Evolutionary conservation across 2,329 filamentous ascomycete species (phyloP).

Genomic region (Colletotrichum aenigma): DNA sequence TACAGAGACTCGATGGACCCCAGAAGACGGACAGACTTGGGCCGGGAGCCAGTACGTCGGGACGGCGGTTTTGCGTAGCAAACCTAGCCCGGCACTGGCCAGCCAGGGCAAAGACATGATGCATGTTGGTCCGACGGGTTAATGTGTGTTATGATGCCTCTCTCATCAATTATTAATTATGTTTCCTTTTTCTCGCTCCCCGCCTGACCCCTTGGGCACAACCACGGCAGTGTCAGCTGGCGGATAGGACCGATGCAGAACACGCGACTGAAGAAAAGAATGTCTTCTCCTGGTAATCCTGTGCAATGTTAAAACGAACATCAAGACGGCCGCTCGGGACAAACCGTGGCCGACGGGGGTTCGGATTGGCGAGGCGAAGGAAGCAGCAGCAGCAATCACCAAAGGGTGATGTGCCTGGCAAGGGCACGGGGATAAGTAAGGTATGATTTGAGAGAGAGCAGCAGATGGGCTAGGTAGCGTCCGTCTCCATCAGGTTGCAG

Average conservation of each 20-base stretch:
- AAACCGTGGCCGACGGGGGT: not conserved
- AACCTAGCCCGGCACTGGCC: constrained; percentile 15
- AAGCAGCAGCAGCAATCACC: not conserved
- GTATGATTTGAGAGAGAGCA: not conserved
- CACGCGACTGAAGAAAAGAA: not conserved
- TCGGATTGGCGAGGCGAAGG: not conserved
- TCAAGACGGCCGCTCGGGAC: not conserved
- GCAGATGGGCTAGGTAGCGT: not conserved
- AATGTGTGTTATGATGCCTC: not conserved
- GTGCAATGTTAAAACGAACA: not conserved
- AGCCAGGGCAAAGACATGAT: not conserved
- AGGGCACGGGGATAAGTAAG: not conserved
- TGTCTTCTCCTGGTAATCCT: not conserved
- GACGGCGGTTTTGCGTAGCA: constrained; percentile 12
- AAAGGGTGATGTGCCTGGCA: not conserved
- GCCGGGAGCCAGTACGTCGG: constrained; percentile 20
- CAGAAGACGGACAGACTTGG: not conserved
- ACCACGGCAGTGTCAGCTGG: not conserved
- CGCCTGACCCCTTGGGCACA: constrained; percentile 1
- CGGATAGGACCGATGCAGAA: not conserved
- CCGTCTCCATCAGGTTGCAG: not conserved
- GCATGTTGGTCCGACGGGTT: constrained; percentile 7
- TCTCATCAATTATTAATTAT: not conserved
- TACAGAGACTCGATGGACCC: constrained; percentile 1
- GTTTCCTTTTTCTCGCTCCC: not conserved